phyloP scores from a whole-genome alignment of 2,329 filamentous ascomycete genomes.

The Aspergillus texensis region DNA sequence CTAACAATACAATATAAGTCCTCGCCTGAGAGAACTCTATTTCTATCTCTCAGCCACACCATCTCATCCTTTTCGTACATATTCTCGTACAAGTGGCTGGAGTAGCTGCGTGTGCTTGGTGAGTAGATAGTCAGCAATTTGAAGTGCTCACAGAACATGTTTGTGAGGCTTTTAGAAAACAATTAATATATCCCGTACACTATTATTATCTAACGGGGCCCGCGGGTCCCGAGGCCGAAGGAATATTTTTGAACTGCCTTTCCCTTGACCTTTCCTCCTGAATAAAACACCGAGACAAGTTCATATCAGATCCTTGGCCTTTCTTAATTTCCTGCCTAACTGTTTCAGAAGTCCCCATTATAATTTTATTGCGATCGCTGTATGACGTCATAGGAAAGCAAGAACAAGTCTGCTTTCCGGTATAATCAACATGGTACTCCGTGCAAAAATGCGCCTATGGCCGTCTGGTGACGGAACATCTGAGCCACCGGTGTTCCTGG shows the following conservation, averaged over 20 bases:
- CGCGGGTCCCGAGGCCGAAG: background rate
- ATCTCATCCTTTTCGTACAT: too few species aligned
- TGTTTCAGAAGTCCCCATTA: background rate
- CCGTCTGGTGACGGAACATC: background rate
- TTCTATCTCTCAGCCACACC: too few species aligned
- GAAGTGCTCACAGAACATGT: too few species aligned
- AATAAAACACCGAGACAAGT: background rate
- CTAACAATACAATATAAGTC: too few species aligned
- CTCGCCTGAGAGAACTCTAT: too few species aligned
- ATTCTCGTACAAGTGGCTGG: too few species aligned
- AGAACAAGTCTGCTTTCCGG: background rate
- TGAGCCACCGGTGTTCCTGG: slow-evolving; percentile 30
- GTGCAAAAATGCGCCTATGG: background rate
- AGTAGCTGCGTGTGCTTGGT: too few species aligned
- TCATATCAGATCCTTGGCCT: background rate
- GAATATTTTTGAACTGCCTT: background rate
- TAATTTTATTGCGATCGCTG: background rate
- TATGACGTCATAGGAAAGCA: background rate
- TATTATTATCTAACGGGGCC: background rate
- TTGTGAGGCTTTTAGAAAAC: too few species aligned
- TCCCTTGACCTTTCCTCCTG: background rate
- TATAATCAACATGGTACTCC: background rate
- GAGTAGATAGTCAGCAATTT: too few species aligned
- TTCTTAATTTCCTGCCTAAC: background rate
- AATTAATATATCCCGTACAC: too few species aligned